phyloP scores from a whole-genome alignment of 768 basidiomycete genomes.

The Suillus bovinus region DNA sequence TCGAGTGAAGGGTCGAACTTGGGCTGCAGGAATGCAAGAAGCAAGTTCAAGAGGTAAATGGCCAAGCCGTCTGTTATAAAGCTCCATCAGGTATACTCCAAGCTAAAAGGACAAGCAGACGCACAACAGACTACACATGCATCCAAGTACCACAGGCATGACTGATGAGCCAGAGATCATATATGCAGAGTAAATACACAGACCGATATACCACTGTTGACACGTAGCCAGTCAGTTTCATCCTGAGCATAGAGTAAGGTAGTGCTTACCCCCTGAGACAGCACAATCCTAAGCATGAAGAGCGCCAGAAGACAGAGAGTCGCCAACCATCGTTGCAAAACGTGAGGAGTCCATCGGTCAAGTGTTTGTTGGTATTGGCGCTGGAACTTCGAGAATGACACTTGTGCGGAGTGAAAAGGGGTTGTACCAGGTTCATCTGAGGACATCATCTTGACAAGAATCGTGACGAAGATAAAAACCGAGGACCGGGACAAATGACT shows the following conservation, averaged over 20 bases:
- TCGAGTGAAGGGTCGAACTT: slow-evolving; percentile 96
- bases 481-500: slow-evolving; percentile 3
- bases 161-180: neutral
- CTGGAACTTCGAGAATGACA: slow-evolving; percentile 44
- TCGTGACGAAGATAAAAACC: slow-evolving; percentile 12
- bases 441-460: slow-evolving; percentile 30
- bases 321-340: slow-evolving; percentile 85
- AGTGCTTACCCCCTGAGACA: slow-evolving; percentile 83
- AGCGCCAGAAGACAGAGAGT: slow-evolving; percentile 69
- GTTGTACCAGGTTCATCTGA: slow-evolving; percentile 31
- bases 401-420: slow-evolving; percentile 30
- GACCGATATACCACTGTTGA: slow-evolving; percentile 89
- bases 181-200: slow-evolving; percentile 33
- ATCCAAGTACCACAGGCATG: neutral
- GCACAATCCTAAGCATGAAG: slow-evolving; percentile 83
- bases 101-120: slow-evolving; percentile 30
- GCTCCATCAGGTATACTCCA: slow-evolving; percentile 7
- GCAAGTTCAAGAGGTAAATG: slow-evolving; percentile 93
- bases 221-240: slow-evolving; percentile 13
- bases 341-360: slow-evolving; percentile 92
- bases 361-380: slow-evolving; percentile 84
- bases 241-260: slow-evolving; percentile 1
- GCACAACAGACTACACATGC: slow-evolving; percentile 61
- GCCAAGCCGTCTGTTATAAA: slow-evolving; percentile 73
- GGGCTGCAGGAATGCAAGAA: slow-evolving; percentile 96